Evolutionary conservation across 345 rosid species (phyloP).

Genomic region (Moringa oleifera): DNA sequence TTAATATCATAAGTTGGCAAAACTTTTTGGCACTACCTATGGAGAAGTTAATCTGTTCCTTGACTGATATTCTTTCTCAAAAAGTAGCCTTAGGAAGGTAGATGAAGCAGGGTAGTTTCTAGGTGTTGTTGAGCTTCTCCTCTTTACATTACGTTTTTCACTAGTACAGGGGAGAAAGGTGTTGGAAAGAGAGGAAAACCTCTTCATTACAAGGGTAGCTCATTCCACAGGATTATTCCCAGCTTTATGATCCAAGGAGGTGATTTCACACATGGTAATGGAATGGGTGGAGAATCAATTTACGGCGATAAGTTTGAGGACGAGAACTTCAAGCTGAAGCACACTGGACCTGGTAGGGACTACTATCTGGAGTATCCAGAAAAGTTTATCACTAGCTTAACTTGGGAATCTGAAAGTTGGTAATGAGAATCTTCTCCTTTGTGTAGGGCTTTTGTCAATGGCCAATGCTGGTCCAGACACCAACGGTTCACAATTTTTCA

Average conservation of each 20-base stretch:
- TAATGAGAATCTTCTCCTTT: not conserved
- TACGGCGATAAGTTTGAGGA: slow-evolving; percentile 92
- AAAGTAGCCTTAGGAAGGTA: not conserved
- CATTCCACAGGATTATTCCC: slow-evolving; percentile 93
- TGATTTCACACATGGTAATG: slow-evolving; percentile 91
- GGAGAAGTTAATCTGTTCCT: too few species aligned
- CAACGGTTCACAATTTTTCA: slow-evolving; percentile 94
- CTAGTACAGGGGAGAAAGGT: slow-evolving; percentile 75
- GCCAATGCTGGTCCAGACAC: slow-evolving; percentile 93
- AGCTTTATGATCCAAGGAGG: slow-evolving; percentile 96
- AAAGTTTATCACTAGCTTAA: not conserved
- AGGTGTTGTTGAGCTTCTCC: not conserved
- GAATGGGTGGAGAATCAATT: slow-evolving; percentile 96
- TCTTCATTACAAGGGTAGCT: slow-evolving; percentile 76
- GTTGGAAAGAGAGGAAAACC: slow-evolving; percentile 87
- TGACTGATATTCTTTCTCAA: too few species aligned
- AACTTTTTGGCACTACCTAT: too few species aligned
- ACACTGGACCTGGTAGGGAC: slow-evolving; percentile 75
- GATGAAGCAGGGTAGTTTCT: not conserved
- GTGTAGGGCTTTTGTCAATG: slow-evolving; percentile 76
- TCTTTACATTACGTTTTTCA: not conserved
- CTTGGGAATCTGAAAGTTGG: not conserved
- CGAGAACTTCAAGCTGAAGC: slow-evolving; percentile 95
- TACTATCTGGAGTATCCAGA: not conserved
- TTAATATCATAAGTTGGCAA: too few species aligned